Evolutionary conservation across 2,329 filamentous ascomycete genomes (phyloP), one percentile per base, ranked within the genome.

Genomic region (Ascocoryne sarcoides): DNA sequence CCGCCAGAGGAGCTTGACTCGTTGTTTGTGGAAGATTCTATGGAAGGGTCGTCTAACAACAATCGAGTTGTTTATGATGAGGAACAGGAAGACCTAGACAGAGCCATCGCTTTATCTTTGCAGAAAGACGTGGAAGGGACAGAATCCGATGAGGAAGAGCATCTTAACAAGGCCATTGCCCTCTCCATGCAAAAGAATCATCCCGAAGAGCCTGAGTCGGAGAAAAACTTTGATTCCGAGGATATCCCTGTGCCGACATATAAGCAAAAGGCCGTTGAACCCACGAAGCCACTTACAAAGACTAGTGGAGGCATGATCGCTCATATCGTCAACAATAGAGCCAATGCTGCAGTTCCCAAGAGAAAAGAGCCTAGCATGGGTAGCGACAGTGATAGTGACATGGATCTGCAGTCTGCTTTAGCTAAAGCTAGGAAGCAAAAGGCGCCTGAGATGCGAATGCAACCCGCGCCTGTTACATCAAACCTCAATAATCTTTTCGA

Each of bases 81-180:
- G 20, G 50, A 55, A 23, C 47, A 89, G 12, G 79, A 84, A 46
- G 85, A 94, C 32, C 67, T 95, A 5, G 78, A 77, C 44, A 73
- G 71, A 46, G 88, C 89, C 10, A 94, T 95, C 55, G 83, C 84
- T 1, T 68, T 95, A 64, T 95, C 90, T 7, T 63, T 95, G 23
- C 75, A 80, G 49, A 78, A 50, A 31, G 52, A 53, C 20, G 39
- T 32, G 5, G 39, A 18, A n/a, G 32, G 5, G 10, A n/a, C n/a
- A 10, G 15, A 12, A 35, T 32, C 30, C n/a, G 34, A 38, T n/a
- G 40, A 42, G 30, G 47, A 39, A 12, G 79, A 84, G 47, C 86
- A 95, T 37, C 68, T 96, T 4, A 78, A 78, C 44, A 74, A 72
- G 46, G 89, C 90, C 10, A 95, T 96, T 55, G 83, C 84, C 2